Evolutionary conservation across 106 monocot species (phyloP).

Genomic region (Platanthera guangdongensis): DNA sequence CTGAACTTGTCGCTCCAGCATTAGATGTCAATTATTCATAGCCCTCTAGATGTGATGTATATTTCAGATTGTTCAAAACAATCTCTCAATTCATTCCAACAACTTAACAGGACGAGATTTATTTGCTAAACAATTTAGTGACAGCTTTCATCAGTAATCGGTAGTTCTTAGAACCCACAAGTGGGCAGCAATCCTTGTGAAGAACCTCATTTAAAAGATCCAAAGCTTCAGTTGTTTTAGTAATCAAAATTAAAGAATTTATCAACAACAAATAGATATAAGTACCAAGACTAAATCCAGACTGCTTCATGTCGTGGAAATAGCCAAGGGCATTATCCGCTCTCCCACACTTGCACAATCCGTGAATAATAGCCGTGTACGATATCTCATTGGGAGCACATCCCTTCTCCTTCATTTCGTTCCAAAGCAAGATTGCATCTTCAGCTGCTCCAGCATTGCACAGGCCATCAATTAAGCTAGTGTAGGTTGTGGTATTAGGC

Average conservation of each 20-base stretch:
- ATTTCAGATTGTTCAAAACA: not conserved
- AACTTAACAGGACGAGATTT: not conserved
- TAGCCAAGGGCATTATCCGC: constrained; percentile 39
- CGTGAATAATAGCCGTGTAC: constrained; percentile 58
- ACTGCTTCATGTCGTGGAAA: constrained; percentile 52
- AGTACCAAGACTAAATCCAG: constrained; percentile 40
- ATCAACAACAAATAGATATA: constrained; percentile 40
- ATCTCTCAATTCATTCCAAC: not conserved
- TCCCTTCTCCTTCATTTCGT: constrained; percentile 59
- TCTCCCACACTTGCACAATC: constrained; percentile 64
- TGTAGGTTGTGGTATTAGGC: constrained; percentile 49
- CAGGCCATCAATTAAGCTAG: constrained; percentile 70
- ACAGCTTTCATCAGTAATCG: constrained; percentile 39
- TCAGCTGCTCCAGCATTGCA: constrained; percentile 38
- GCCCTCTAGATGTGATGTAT: not conserved
- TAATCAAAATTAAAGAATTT: constrained; percentile 47
- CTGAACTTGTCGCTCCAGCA: not conserved
- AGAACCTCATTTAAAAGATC: constrained; percentile 55
- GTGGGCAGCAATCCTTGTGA: constrained; percentile 16
- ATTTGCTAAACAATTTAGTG: constrained; percentile 13
- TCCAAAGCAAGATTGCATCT: constrained; percentile 48
- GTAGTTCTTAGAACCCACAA: constrained; percentile 27
- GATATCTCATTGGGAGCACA: constrained; percentile 48
- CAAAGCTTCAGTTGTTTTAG: constrained; percentile 29
- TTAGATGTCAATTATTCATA: not conserved